Evolutionary conservation across 2,329 filamentous ascomycete genomes (phyloP).

Genomic region (Colletotrichum tanaceti): DNA sequence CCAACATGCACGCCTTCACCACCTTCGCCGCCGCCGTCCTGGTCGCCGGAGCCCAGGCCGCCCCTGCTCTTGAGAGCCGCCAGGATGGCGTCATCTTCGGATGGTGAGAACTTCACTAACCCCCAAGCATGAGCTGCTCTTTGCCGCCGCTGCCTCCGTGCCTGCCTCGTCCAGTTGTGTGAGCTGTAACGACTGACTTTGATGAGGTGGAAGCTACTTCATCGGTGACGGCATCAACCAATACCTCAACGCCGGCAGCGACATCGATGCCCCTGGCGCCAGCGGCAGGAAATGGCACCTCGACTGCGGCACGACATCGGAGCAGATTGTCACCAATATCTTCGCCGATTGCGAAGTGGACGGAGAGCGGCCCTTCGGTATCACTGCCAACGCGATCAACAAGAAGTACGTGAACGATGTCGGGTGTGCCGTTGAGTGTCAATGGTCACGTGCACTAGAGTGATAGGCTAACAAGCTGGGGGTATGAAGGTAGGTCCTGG

Average conservation of each 20-base stretch:
- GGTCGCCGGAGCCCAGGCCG: slow-evolving; percentile 20
- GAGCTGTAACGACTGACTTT: neutral
- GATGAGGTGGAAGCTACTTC: slow-evolving; percentile 20
- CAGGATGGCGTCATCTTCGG: slow-evolving; percentile 24
- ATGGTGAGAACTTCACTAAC: slow-evolving; percentile 10
- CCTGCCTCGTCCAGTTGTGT: no score
- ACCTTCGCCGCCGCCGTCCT: slow-evolving; percentile 20
- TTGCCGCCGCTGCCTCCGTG: neutral
- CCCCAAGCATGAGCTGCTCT: neutral
- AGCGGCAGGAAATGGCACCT: slow-evolving; percentile 24
- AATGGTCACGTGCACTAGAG: no score
- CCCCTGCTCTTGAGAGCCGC: slow-evolving; percentile 20
- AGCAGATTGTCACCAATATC: slow-evolving; percentile 28
- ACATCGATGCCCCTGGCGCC: neutral
- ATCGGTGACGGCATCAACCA: slow-evolving; percentile 19
- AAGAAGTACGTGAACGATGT: slow-evolving; percentile 7
- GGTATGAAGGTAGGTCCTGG: no score
- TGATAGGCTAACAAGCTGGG: no score
- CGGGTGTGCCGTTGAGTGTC: no score
- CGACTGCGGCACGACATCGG: slow-evolving; percentile 28
- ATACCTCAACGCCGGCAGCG: slow-evolving; percentile 22
- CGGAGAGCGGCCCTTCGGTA: neutral
- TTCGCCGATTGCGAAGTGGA: slow-evolving; percentile 32
- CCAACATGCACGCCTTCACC: slow-evolving; percentile 23
- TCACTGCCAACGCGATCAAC: slow-evolving; percentile 12